Base-by-base conservation (phyloP, 164 flowering plant genomes). In the Cinnamomum chago region DNA sequence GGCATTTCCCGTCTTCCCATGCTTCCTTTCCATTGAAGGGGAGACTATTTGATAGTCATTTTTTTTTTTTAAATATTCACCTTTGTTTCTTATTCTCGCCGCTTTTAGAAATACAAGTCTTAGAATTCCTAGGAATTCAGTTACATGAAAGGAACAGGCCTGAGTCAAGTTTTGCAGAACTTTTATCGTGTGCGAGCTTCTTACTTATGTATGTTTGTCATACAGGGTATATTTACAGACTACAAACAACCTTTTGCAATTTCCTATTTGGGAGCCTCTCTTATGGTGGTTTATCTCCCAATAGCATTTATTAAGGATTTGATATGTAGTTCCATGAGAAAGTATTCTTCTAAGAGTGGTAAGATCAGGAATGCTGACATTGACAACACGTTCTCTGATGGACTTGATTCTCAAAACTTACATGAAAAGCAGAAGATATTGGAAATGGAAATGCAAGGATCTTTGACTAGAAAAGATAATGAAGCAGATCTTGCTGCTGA, bases 211-310 rank as follows among this genome's bases (percentile, higher is more conserved):
- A 47, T 80, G 9, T 7, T 80, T 79, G 69, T 72, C 30, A 28
- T 82, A 79, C 90, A 90, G 94, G 82, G 81, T 58, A 87, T 88
- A 23, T 90, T 88, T 70, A 22, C 68, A 30, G 83, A 82, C 73
- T 88, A 90, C 66, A 84, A 71, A 65, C 94, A 87, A 67, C 94
- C 94, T 55, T 90, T 90, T 72, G 88, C 84, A 23, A 66, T 90
- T 62, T 83, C 94, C 0, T 90, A 88, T 76, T 76, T 88, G n/a
- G 92, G 90, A 50, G 85, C 80, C 17, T 86, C 94, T 69, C 89
- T 90, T 50, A 84, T 90, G 94, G 87, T 76, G 20, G 75, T 87
- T 27, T 85, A 84, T 78, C 77, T 88, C 65, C 94, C 94, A 6
- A 51, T 90, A 68, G 87, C 94, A 25, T 13, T 68, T 62, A 27